Conservation (phyloP, 495 filamentous ascomycete species). For the Articulospora tetracladia region DNA sequence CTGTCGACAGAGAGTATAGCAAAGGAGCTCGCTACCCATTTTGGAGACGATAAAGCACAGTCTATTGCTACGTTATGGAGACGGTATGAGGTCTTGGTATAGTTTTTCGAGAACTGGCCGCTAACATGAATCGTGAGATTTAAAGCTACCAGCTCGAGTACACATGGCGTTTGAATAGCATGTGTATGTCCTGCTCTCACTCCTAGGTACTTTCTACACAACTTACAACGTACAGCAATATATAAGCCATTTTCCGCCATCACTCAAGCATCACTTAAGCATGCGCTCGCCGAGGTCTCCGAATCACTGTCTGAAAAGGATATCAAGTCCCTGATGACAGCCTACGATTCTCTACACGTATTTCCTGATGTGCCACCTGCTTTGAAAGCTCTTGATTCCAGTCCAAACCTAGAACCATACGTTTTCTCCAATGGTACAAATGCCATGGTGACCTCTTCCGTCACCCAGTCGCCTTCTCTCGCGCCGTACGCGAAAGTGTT, state of each 20-base stretch:
- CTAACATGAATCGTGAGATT: too few species aligned
- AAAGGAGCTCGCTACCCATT: slow-evolving; percentile 43
- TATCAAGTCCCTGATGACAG: slow-evolving; percentile 49
- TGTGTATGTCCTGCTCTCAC: slow-evolving; percentile 46
- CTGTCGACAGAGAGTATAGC: slow-evolving; percentile 67
- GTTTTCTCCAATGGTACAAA: slow-evolving; percentile 75
- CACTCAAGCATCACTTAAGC: slow-evolving; percentile 56
- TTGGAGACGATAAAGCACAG: slow-evolving; percentile 50
- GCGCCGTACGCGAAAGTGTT: slow-evolving; percentile 43
- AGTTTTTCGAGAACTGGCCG: slow-evolving; percentile 18
- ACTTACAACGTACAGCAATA: slow-evolving; percentile 35
- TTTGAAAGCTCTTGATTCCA: slow-evolving; percentile 39
- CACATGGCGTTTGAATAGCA: slow-evolving; percentile 78
- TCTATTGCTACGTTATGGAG: slow-evolving; percentile 51
- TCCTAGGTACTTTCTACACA: slow-evolving; percentile 2
- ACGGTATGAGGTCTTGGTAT: slow-evolving; percentile 22
- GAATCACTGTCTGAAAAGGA: slow-evolving; percentile 37
- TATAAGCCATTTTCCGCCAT: slow-evolving; percentile 65
- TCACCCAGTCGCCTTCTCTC: slow-evolving; percentile 52
- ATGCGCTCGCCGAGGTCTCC: slow-evolving; percentile 58
- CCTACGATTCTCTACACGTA: slow-evolving; percentile 66
- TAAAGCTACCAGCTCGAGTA: slow-evolving; percentile 72
- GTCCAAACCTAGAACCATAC: slow-evolving; percentile 44
- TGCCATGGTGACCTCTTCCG: slow-evolving; percentile 58
- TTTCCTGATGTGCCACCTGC: slow-evolving; percentile 63